These are phyloP conservation scores for Colletotrichum filicis DNA, from an alignment of 2,329 filamentous ascomycete genomes.

Conservation along the genomic window DNA sequence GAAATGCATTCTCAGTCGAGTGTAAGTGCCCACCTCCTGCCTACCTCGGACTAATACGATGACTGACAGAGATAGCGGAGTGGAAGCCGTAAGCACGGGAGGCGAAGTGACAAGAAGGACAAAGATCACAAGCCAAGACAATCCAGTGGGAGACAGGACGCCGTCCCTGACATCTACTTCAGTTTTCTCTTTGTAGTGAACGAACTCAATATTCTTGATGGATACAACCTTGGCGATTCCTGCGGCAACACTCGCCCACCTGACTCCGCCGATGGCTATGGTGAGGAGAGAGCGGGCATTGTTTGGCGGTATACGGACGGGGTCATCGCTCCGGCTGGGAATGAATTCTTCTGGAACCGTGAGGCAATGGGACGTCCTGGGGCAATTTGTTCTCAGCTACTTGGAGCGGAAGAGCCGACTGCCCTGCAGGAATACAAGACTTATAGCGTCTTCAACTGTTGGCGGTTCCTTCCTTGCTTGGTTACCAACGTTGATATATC, in stretches of 20 bases:
- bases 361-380: conserved; percentile 26
- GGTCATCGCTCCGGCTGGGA: conserved; percentile 38
- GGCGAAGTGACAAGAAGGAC: background rate
- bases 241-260: conserved; percentile 49
- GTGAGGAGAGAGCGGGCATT: conserved; percentile 40
- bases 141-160: conserved; percentile 2
- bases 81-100: background rate
- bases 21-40: background rate
- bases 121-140: background rate
- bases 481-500: conserved; percentile 2
- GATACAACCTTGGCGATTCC: background rate
- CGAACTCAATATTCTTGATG: conserved; percentile 42
- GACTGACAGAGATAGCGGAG: background rate
- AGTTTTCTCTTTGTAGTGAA: conserved; percentile 54
- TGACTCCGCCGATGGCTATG: conserved; percentile 36
- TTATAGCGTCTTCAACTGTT: conserved; percentile 33
- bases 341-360: conserved; percentile 37
- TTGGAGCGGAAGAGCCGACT: background rate
- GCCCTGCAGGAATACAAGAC: background rate
- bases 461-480: conserved; percentile 33
- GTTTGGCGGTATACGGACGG: conserved; percentile 51
- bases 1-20: background rate
- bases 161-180: background rate
- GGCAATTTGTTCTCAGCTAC: background rate
- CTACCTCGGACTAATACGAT: background rate